Base-by-base conservation (phyloP, 257 asterid species). In the Gentiana straminea region DNA sequence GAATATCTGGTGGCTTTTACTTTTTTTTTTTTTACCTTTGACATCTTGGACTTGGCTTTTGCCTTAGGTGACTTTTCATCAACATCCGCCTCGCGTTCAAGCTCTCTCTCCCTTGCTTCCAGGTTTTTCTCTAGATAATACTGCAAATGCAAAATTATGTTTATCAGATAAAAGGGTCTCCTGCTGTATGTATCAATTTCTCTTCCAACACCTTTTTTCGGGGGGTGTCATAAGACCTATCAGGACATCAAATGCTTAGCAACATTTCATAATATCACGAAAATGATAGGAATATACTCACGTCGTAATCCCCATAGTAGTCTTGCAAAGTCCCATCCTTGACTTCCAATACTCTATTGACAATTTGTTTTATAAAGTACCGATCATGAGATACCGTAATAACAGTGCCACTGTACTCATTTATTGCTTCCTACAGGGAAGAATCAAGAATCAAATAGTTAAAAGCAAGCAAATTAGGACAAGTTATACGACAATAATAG, bases 41-140 rank as follows among this genome's bases (percentile, higher is more conserved):
- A 81, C 99, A 88, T 88, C 84, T 92, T 92, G 68, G 99, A 86
- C 72, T 92, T 92, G 35, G 99, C 94, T 84, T 88, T 92, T 6
- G 84, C 83, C 74, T 92, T 92, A 1, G 99, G 95, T 61, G 97
- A 73, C 75, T 83, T 85, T 45, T 83, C 95, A 55, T 92, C 95
- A 2, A 92, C 72, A 83, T 92, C 99, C 15, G 93, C 99, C 77
- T 92, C 97, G n/a, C 99, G 80, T 70, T 92, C 99, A n/a, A 88
- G 88, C 70, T 77, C 95, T 74, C 74, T 83, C 53, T 77, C 77
- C 69, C 99, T 83, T 15, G 95, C 95, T 66, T 92, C 99, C 52
- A 92, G 86, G 72, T 92, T 92, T 82, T 85, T 92, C 94, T 92
- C 99, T 74, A 92, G 72, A 70, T 92, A 92, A 69, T 88, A 92